Conservation (phyloP, 768 basidiomycete genomes). For the Phylloporus sp. region DNA sequence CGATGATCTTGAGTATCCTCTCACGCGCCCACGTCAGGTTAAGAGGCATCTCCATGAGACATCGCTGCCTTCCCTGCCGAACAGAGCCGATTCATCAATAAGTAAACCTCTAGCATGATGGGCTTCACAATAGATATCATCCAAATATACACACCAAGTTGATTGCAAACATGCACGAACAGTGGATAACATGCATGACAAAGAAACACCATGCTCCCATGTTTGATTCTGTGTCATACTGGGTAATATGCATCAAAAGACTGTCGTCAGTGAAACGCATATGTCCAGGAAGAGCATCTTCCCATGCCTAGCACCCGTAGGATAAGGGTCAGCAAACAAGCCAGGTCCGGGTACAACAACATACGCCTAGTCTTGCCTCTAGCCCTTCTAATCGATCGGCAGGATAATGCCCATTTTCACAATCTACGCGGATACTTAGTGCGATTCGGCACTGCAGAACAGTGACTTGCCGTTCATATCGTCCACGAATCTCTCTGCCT, state of each 20-base stretch:
- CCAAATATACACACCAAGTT: slow-evolving; percentile 46
- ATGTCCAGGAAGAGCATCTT: slow-evolving; percentile 59
- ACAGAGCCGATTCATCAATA: background rate
- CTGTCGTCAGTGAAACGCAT: slow-evolving; percentile 69
- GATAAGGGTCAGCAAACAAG: slow-evolving; percentile 8
- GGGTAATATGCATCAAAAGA: slow-evolving; percentile 60
- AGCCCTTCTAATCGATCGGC: slow-evolving; percentile 38
- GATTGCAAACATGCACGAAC: slow-evolving; percentile 60
- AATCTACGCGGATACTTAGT: slow-evolving; percentile 29
- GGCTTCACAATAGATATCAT: background rate
- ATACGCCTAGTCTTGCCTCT: slow-evolving; percentile 39
- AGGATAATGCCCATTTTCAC: slow-evolving; percentile 26
- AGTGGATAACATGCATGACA: slow-evolving; percentile 68
- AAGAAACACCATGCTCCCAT: slow-evolving; percentile 80
- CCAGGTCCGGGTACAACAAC: slow-evolving; percentile 1
- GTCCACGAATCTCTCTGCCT: slow-evolving; percentile 53
- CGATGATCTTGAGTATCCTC: slow-evolving; percentile 37
- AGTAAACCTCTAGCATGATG: background rate
- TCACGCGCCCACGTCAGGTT: slow-evolving; percentile 34
- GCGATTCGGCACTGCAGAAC: background rate
- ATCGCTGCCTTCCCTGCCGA: slow-evolving; percentile 30
- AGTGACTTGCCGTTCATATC: slow-evolving; percentile 42
- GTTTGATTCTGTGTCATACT: slow-evolving; percentile 78
- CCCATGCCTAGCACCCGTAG: slow-evolving; percentile 50
- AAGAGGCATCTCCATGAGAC: slow-evolving; percentile 22